A percentile compares a stretch with the other conserved stretches of the same genome.
phyloP scores from a whole-genome alignment of 306 rosid genomes.

The Malus sieversii region DNA sequence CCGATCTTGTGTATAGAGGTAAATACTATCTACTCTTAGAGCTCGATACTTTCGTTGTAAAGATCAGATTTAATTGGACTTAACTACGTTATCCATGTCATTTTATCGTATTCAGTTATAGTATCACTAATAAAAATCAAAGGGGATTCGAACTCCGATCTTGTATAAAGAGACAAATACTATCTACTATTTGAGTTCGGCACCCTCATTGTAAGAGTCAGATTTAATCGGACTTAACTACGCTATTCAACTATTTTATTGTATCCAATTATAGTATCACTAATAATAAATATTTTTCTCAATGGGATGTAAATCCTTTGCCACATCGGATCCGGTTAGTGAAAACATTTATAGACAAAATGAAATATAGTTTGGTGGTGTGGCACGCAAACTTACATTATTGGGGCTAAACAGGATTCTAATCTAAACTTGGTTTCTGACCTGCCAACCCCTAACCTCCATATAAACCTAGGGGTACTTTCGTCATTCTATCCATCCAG shows the following conservation, averaged over 20 bases:
- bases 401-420: not conserved
- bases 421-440: not conserved
- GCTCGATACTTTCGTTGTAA: too few relatives aligned
- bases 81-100: too few relatives aligned
- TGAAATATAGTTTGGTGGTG: not conserved
- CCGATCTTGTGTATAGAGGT: too few relatives aligned
- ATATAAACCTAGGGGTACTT: not conserved
- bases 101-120: not conserved
- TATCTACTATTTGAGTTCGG: too few relatives aligned
- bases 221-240: too few relatives aligned
- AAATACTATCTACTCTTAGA: too few relatives aligned
- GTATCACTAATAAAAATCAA: not conserved
- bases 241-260: too few relatives aligned
- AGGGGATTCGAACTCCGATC: not conserved
- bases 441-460: not conserved
- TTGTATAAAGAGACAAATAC: too few relatives aligned
- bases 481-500: not conserved
- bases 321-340: not conserved
- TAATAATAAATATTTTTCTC: too few relatives aligned
- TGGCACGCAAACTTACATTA: not conserved
- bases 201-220: not conserved
- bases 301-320: not conserved
- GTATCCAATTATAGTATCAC: not conserved
- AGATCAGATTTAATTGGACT: too few relatives aligned
- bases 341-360: not conserved